Conservation (phyloP, 2,329 filamentous ascomycete genomes). For the Hymenoscyphus fraxineus region DNA sequence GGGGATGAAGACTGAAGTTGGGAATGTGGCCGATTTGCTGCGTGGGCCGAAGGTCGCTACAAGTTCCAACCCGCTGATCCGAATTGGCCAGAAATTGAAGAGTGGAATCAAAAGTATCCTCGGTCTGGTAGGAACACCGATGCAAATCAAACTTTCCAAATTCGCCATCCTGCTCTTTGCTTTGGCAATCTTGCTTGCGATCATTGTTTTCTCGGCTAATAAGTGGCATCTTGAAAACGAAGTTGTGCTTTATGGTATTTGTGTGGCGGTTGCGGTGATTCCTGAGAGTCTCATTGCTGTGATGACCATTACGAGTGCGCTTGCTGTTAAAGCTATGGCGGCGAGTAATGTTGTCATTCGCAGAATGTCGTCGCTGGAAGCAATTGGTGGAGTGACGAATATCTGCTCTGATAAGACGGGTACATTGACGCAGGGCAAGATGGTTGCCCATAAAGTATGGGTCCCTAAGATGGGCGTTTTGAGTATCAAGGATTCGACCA, state of each 20-base stretch:
- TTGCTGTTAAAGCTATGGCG: slow-evolving; percentile 62
- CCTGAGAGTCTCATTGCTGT: slow-evolving; percentile 66
- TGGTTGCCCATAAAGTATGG: slow-evolving; percentile 55
- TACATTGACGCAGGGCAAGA: slow-evolving; percentile 53
- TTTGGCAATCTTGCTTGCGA: slow-evolving; percentile 58
- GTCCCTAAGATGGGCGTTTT: slow-evolving; percentile 52
- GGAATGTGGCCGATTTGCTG: slow-evolving; percentile 70
- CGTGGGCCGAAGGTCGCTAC: slow-evolving; percentile 46
- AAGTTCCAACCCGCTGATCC: slow-evolving; percentile 45
- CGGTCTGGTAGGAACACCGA: slow-evolving; percentile 70
- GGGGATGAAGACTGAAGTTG: slow-evolving; percentile 73
- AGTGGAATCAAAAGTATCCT: slow-evolving; percentile 50
- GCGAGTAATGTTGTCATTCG: slow-evolving; percentile 62
- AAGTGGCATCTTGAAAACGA: slow-evolving; percentile 51
- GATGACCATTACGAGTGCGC: slow-evolving; percentile 67
- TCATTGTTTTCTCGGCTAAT: slow-evolving; percentile 60
- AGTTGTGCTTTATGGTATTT: slow-evolving; percentile 59
- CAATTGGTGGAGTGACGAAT: slow-evolving; percentile 56
- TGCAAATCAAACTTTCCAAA: slow-evolving; percentile 81
- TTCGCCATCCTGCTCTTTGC: slow-evolving; percentile 78
- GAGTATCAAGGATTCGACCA: slow-evolving; percentile 50
- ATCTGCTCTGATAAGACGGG: slow-evolving; percentile 56
- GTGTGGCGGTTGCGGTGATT: slow-evolving; percentile 61
- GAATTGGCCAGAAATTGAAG: slow-evolving; percentile 45
- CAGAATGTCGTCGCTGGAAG: slow-evolving; percentile 62